phyloP scores from a whole-genome alignment of 2,329 filamentous ascomycete species.

The Diaporthe vexans region DNA sequence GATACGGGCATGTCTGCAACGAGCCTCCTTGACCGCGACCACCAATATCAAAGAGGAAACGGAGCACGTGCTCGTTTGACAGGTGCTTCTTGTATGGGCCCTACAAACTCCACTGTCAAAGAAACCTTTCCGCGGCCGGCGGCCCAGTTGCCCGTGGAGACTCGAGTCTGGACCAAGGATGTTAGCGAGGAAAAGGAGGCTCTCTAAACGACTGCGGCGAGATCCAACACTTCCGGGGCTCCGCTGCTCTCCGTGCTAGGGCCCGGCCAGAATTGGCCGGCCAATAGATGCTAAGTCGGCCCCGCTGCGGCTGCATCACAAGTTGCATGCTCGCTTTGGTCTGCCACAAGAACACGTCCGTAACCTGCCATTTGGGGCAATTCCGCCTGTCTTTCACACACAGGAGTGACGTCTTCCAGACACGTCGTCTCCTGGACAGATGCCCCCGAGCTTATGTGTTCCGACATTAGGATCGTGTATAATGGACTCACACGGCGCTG shows the following conservation, averaged over 20 bases:
- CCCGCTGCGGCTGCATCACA: conserved; percentile 3
- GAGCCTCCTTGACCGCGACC: not conserved
- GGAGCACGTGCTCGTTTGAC: not conserved
- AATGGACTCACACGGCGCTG: too few relatives aligned
- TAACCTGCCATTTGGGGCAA: not conserved
- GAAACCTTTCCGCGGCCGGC: conserved; percentile 3
- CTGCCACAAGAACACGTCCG: not conserved
- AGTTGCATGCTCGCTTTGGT: not conserved
- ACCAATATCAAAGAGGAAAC: not conserved
- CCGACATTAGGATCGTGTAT: not conserved
- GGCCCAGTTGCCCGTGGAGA: conserved; percentile 16
- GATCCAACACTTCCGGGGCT: conserved; percentile 14
- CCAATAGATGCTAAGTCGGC: conserved; percentile 3
- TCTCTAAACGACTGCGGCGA: conserved; percentile 6
- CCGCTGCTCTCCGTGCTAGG: conserved; percentile 11
- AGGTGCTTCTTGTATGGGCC: not conserved
- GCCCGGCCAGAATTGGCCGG: conserved; percentile 2
- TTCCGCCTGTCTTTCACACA: not conserved
- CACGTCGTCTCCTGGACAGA: too few relatives aligned
- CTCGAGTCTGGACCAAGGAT: conserved; percentile 10
- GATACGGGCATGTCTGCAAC: not conserved
- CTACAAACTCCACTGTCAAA: conserved; percentile 1
- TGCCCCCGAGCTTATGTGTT: not conserved
- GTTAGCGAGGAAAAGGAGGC: conserved; percentile 12
- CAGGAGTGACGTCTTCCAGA: not conserved